These are phyloP conservation scores for Suillus variegatus DNA, from an alignment of 768 basidiomycete species.

Conservation along the genomic window DNA sequence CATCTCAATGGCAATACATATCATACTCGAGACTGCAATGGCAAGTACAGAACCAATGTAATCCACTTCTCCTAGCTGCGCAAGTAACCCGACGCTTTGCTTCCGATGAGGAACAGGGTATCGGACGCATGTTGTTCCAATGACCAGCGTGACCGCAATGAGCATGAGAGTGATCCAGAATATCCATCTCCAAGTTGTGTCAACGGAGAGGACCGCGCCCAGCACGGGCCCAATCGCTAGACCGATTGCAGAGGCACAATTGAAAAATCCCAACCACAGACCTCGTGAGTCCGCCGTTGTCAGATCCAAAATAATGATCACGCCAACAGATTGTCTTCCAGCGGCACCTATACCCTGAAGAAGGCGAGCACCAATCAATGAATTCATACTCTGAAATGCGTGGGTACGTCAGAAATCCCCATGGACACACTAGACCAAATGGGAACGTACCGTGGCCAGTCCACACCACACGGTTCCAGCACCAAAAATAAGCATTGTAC, in stretches of 20 bases:
- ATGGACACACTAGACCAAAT: neutral
- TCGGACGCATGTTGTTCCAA: constrained; percentile 27
- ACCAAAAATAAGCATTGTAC: constrained; percentile 36
- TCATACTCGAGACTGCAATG: constrained; percentile 35
- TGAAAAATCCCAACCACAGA: constrained; percentile 39
- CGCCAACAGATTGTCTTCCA: constrained; percentile 36
- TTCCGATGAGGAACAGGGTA: constrained; percentile 36
- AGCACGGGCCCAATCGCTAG: constrained; percentile 47
- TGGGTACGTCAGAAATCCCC: constrained; percentile 11
- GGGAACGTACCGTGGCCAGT: constrained; percentile 28
- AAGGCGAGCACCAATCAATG: constrained; percentile 33
- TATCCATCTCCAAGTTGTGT: constrained; percentile 46
- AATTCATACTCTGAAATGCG: constrained; percentile 33
- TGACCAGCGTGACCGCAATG: constrained; percentile 29
- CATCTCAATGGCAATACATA: constrained; percentile 40
- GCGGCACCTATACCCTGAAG: constrained; percentile 40
- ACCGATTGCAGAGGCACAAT: constrained; percentile 41
- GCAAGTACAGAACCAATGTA: constrained; percentile 32
- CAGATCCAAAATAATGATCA: constrained; percentile 36
- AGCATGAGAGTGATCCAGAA: constrained; percentile 44
- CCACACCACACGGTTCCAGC: constrained; percentile 36
- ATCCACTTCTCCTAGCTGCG: constrained; percentile 35
- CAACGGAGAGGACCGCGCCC: constrained; percentile 46
- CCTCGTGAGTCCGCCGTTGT: constrained; percentile 38
- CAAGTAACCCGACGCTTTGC: constrained; percentile 33